These are phyloP conservation scores for Teratosphaeria zuluensis DNA, from an alignment of 2,329 filamentous ascomycete genomes.

Conservation along the genomic window DNA sequence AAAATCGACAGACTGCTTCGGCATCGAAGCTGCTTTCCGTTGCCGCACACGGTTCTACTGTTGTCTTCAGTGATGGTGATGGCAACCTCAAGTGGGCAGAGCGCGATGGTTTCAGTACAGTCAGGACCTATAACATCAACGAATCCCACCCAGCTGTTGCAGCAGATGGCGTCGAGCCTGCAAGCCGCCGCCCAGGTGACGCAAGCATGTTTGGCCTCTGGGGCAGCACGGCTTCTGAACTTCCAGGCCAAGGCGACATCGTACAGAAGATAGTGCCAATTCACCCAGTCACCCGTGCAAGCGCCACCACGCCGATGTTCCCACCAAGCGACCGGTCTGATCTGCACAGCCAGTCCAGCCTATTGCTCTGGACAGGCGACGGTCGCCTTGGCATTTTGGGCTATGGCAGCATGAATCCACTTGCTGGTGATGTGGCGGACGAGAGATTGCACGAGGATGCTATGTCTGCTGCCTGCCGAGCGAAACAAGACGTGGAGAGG, in stretches of 20 bases:
- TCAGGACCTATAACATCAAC: constrained; percentile 51
- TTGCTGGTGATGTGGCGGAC: constrained; percentile 27
- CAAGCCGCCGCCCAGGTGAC: constrained; percentile 5
- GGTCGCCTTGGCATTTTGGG: constrained; percentile 60
- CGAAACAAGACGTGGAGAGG: constrained; percentile 47
- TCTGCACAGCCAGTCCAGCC: constrained; percentile 44
- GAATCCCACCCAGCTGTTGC: constrained; percentile 12
- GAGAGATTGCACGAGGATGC: constrained; percentile 28
- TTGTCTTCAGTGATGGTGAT: constrained; percentile 75
- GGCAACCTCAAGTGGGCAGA: constrained; percentile 87
- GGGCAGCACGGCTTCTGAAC: constrained; percentile 12
- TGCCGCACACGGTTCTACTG: constrained; percentile 66
- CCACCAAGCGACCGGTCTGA: not conserved
- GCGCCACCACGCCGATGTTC: constrained; percentile 7
- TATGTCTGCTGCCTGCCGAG: constrained; percentile 36
- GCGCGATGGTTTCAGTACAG: constrained; percentile 56
- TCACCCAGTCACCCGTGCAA: constrained; percentile 1
- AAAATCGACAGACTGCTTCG: constrained; percentile 77
- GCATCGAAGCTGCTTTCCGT: constrained; percentile 73
- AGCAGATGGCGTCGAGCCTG: not conserved
- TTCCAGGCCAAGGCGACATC: constrained; percentile 51
- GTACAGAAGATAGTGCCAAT: constrained; percentile 67
- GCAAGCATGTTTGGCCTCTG: constrained; percentile 16
- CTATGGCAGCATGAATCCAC: constrained; percentile 30
- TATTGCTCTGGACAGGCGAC: constrained; percentile 83